phyloP scores from a whole-genome alignment of 768 basidiomycete species.

The Pulveroboletus ravenelii region DNA sequence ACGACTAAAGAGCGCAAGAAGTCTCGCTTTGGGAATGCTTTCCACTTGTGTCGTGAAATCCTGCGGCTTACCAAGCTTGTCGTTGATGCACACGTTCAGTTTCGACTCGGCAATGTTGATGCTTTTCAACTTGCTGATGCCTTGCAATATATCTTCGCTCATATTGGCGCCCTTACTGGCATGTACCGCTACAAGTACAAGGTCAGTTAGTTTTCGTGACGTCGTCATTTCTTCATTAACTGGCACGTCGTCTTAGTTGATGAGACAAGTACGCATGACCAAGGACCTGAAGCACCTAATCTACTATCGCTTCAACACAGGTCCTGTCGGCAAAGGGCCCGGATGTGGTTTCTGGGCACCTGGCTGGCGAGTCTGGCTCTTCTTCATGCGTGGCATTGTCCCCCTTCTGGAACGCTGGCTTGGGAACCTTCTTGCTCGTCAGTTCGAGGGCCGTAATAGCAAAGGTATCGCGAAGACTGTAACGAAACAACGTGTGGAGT shows the following conservation, averaged over 20 bases:
- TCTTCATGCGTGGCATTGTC: constrained; percentile 99
- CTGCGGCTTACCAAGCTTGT: constrained; percentile 96
- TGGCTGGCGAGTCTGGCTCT: constrained; percentile 99
- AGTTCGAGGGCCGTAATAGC: constrained; percentile 97
- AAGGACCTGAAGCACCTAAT: constrained; percentile 98
- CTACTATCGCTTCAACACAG: constrained; percentile 99
- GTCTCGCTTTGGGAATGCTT: constrained; percentile 99
- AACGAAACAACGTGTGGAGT: constrained; percentile 98
- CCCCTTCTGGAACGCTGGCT: constrained; percentile 97
- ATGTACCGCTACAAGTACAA: constrained; percentile 99
- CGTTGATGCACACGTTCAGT: constrained; percentile 98
- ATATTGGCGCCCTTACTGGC: constrained; percentile 96
- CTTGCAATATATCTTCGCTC: constrained; percentile 94
- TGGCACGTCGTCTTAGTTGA: constrained; percentile 50
- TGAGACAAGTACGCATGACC: constrained; percentile 99
- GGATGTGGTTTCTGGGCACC: constrained; percentile 99
- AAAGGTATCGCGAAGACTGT: constrained; percentile 97
- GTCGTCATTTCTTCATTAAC: constrained; percentile 1
- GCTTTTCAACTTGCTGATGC: constrained; percentile 99
- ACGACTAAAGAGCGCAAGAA: constrained; percentile 99
- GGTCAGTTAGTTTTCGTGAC: constrained; percentile 37
- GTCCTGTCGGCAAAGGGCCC: constrained; percentile 98
- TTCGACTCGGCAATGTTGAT: constrained; percentile 96
- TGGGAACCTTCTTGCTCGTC: constrained; percentile 93
- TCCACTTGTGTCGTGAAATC: constrained; percentile 97